Evolutionary conservation across 176 grass and related monocot genomes (phyloP), one percentile per base, ranked within the genome.

Genomic region (Carex kokanica): DNA sequence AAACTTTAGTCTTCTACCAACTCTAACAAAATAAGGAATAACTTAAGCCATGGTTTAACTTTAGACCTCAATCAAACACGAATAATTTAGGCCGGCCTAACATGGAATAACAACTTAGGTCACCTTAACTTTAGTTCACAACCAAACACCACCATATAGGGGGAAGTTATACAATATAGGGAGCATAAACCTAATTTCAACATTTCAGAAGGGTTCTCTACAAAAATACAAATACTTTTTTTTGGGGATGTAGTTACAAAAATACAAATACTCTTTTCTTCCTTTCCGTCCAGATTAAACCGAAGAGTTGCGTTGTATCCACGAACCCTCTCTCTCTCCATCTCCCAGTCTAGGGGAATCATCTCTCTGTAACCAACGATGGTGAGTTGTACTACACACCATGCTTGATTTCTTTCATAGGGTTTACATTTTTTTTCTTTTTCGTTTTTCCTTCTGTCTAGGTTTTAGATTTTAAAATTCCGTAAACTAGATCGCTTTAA

Each of bases 281-380:
- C 43, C 18, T 49, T 23, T 4, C 15, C 31, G 18, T 21, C 2
- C 24, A 79, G 23, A 31, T 18, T 32, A 57, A 32, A 79, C 23
- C 15, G 58, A 79, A 18, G 55, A 79, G 73, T 58, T 79, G 77
- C 53, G 77, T 79, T 79, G 51, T n/a, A 79, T 79, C 23, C 14
- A 59, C 54, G 77, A 55, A 21, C n/a, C 14, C 13, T 58, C 77
- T 59, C 53, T 79, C 53, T 60, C 77, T n/a, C 47, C 0, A 6
- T 21, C 3, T n/a, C 16, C 1, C 12, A 32, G 27, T 51, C 45
- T 3, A 32, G 27, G 0, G 14, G 16, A 58, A 78, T 58, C 40
- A 20, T 78, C 49, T 58, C 51, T 78, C 23, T 14, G 12, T 78
- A 13, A 7, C 9, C 77, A 79, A 58, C 12, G 34, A 79, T 79